Percentiles rank a stretch among this genome's conserved stretches.
Evolutionary conservation across 129 eudicot species (phyloP).

Genomic region (carrot (Daucus carota)): DH1_v3.0 NC_030382.2:13079501-13080000

Average conservation of each 20-base stretch:
- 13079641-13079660: constrained; percentile 85
- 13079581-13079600: constrained; percentile 52
- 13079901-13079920: constrained; percentile 26
- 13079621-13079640: constrained; percentile 71
- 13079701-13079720: constrained; percentile 57
- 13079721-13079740: constrained; percentile 56
- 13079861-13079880: neutral
- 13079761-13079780: constrained; percentile 66
- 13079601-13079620: constrained; percentile 50
- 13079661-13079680: constrained; percentile 80
- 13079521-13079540: constrained; percentile 49
- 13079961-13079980: neutral
- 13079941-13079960: constrained; percentile 37
- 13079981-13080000: neutral
- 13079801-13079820: constrained; percentile 52
- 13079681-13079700: constrained; percentile 49
- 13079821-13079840: neutral
- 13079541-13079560: constrained; percentile 37
- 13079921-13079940: constrained; percentile 42
- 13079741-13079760: constrained; percentile 44
- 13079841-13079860: neutral
- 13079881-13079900: too few relatives aligned
- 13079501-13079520: constrained; percentile 56
- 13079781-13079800: constrained; percentile 62
- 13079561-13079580: constrained; percentile 33